Evolutionary conservation across 768 basidiomycete species (phyloP).

Genomic region (Xerocomus spinulosus): DNA sequence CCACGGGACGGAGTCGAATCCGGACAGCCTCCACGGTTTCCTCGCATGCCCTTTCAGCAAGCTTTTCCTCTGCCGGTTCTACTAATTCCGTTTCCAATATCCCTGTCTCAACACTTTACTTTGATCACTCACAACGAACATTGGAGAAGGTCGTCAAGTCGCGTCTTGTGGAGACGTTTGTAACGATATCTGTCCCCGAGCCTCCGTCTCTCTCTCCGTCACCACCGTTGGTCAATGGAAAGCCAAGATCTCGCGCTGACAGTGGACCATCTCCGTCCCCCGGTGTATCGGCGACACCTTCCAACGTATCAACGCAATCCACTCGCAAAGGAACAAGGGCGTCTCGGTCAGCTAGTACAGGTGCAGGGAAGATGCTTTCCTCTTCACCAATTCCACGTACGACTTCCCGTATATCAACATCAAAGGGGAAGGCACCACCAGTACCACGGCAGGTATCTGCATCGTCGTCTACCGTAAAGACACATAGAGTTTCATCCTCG

Average conservation of each 20-base stretch:
- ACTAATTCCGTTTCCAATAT: slow-evolving; percentile 8
- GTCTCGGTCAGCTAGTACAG: slow-evolving; percentile 15
- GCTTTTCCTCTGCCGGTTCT: slow-evolving; percentile 4
- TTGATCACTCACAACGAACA: slow-evolving; percentile 61
- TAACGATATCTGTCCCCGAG: slow-evolving; percentile 48
- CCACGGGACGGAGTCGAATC: slow-evolving; percentile 35
- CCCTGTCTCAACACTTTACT: slow-evolving; percentile 35
- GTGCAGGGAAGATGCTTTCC: slow-evolving; percentile 15
- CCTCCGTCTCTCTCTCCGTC: slow-evolving; percentile 23
- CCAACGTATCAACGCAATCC: slow-evolving; percentile 3
- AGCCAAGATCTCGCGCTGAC: slow-evolving; percentile 22
- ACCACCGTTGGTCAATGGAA: slow-evolving; percentile 23
- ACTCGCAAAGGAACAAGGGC: slow-evolving; percentile 12
- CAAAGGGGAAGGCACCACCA: slow-evolving; percentile 16
- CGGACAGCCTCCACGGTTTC: slow-evolving; percentile 55
- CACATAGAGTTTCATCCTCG: slow-evolving; percentile 24
- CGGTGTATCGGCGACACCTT: neutral
- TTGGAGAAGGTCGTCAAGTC: slow-evolving; percentile 70
- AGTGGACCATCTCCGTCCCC: slow-evolving; percentile 20
- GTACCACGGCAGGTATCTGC: slow-evolving; percentile 17
- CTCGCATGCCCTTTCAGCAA: slow-evolving; percentile 20
- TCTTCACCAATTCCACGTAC: slow-evolving; percentile 2
- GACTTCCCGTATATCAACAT: slow-evolving; percentile 8
- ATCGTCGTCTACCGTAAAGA: slow-evolving; percentile 14
- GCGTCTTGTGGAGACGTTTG: slow-evolving; percentile 73